Conservation (phyloP, 2,329 filamentous ascomycete genomes). For the Alternaria sp. region DNA sequence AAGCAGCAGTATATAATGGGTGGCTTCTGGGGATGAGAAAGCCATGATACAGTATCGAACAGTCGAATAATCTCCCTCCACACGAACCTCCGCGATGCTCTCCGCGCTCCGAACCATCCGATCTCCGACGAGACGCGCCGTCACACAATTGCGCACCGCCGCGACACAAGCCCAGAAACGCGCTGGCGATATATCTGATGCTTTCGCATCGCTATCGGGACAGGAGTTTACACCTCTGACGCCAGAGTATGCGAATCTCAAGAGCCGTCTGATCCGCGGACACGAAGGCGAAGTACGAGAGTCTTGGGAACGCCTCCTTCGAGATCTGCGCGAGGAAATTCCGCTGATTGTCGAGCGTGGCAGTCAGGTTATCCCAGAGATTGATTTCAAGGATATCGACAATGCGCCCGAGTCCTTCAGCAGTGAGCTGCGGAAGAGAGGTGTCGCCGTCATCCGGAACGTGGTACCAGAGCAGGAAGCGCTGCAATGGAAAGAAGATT, state of each 20-base stretch:
- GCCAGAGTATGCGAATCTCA: constrained; percentile 54
- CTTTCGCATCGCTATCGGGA: constrained; percentile 57
- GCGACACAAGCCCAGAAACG: constrained; percentile 50
- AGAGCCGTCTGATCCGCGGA: constrained; percentile 52
- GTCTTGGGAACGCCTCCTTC: constrained; percentile 56
- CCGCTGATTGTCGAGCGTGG: constrained; percentile 52
- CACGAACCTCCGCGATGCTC: constrained; percentile 32
- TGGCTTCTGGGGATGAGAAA: constrained; percentile 11
- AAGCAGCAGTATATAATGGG: constrained; percentile 27
- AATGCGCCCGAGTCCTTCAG: constrained; percentile 62
- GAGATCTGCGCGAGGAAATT: constrained; percentile 53
- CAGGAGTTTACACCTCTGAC: constrained; percentile 53
- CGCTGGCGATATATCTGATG: constrained; percentile 58
- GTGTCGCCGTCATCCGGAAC: constrained; percentile 56
- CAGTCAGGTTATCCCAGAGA: constrained; percentile 54
- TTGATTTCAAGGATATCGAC: constrained; percentile 55
- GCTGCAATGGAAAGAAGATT: constrained; percentile 52
- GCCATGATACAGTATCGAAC: constrained; percentile 13
- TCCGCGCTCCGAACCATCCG: constrained; percentile 36
- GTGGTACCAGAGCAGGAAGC: constrained; percentile 54
- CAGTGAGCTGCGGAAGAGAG: constrained; percentile 63
- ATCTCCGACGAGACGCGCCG: constrained; percentile 25
- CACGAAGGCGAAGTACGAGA: constrained; percentile 55
- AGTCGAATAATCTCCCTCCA: not conserved
- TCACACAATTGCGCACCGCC: constrained; percentile 33